Conservation (phyloP, 1,284 basidiomycete genomes). For the Ceratobasidium sp. region DNA sequence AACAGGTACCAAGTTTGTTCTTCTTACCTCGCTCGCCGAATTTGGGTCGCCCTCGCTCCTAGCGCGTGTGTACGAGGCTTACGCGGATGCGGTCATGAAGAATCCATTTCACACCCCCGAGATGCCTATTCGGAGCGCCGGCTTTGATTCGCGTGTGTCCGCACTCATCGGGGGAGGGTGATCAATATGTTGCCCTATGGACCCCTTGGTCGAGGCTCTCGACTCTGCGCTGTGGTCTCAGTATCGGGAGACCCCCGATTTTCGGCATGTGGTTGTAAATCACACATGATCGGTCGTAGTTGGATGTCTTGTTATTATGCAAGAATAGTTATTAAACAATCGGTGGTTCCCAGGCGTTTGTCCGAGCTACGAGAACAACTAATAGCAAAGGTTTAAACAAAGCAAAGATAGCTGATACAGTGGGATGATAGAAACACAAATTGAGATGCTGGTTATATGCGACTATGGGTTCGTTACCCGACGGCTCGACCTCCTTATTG, state of each 20-base stretch:
- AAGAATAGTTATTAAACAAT: neutral
- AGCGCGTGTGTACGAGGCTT: conserved; percentile 85
- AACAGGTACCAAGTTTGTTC: conserved; percentile 97
- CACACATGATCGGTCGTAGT: conserved; percentile 16
- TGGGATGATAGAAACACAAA: neutral
- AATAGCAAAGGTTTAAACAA: conserved; percentile 10
- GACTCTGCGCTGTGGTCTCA: conserved; percentile 40
- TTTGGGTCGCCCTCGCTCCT: conserved; percentile 77
- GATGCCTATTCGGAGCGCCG: conserved; percentile 96
- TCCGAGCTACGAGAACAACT: conserved; percentile 20
- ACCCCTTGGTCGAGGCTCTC: conserved; percentile 20
- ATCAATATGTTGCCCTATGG: conserved; percentile 7
- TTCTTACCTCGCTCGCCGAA: conserved; percentile 86
- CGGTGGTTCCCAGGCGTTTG: conserved; percentile 29
- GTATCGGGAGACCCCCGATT: conserved; percentile 43
- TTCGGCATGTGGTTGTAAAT: neutral
- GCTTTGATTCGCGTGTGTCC: conserved; percentile 82
- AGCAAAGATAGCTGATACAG: conserved; percentile 32
- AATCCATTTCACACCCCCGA: conserved; percentile 99
- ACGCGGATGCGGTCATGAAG: conserved; percentile 97
- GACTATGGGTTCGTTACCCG: conserved; percentile 34
- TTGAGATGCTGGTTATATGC: neutral
- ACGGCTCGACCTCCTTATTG: neutral
- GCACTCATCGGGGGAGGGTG: conserved; percentile 46
- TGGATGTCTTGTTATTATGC: neutral